phyloP scores from a whole-genome alignment of 1,284 basidiomycete genomes.

The Fomitopsis palustris region DNA sequence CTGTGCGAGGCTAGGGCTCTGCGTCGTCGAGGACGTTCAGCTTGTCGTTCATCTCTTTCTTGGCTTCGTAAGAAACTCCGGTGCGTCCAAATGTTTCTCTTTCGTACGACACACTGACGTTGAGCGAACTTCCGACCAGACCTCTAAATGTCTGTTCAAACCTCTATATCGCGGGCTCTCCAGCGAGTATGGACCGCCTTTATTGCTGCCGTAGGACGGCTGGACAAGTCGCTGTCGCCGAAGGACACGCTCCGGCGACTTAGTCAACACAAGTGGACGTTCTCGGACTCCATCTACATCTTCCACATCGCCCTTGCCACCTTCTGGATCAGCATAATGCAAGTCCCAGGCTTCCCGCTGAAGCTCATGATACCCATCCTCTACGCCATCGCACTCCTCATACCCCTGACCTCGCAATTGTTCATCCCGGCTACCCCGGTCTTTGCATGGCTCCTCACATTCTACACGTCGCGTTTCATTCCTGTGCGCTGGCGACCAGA shows the following conservation, averaged over 20 bases:
- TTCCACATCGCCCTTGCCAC: conserved; percentile 63
- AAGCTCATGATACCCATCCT: conserved; percentile 82
- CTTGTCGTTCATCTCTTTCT: neutral
- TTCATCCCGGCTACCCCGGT: conserved; percentile 88
- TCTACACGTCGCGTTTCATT: conserved; percentile 86
- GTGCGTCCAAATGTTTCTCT: neutral
- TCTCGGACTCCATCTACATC: conserved; percentile 59
- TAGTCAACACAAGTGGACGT: conserved; percentile 55
- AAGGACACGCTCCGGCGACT: conserved; percentile 64
- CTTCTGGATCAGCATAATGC: conserved; percentile 82
- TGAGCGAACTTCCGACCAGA: neutral
- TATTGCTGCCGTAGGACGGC: conserved; percentile 54
- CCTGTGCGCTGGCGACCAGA: conserved; percentile 71
- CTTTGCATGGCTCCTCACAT: conserved; percentile 82
- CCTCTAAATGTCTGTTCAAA: conserved; percentile 8
- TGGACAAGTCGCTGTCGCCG: conserved; percentile 78
- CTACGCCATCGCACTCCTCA: conserved; percentile 65
- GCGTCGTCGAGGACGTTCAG: neutral
- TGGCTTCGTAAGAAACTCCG: neutral
- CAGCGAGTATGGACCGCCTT: conserved; percentile 46
- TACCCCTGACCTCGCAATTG: conserved; percentile 92
- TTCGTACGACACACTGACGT: neutral
- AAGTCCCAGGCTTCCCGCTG: conserved; percentile 62
- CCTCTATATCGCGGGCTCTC: conserved; percentile 15
- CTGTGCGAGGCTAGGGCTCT: neutral